A percentile compares a stretch with the other conserved stretches of the same genome.
Evolutionary conservation across 352 stramenopile species (phyloP).

Genomic region (Phytophthora capsici): DNA sequence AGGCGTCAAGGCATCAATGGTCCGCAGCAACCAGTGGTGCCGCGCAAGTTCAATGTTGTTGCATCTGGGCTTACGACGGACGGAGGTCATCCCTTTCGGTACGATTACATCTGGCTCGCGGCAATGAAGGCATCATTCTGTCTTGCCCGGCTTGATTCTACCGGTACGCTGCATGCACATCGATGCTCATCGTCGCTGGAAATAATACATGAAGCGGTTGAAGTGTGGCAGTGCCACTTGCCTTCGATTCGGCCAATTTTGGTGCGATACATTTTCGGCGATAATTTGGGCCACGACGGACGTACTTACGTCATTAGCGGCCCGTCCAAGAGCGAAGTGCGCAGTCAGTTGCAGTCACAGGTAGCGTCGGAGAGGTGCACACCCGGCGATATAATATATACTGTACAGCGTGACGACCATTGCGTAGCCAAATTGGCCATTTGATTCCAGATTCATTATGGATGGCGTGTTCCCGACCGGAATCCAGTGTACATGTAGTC

Average conservation of each 20-base stretch:
- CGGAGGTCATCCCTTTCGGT: not conserved
- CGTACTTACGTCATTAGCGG: conserved; percentile 14
- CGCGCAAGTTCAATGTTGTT: not conserved
- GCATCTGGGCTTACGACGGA: not conserved
- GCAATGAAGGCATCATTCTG: not conserved
- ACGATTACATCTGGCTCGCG: conserved; percentile 8
- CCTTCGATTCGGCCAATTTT: no score
- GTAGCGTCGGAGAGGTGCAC: conserved; percentile 14
- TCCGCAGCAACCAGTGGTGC: not conserved
- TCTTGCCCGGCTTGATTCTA: conserved; percentile 1
- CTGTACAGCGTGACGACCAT: conserved; percentile 5
- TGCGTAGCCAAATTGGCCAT: not conserved
- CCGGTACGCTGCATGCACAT: no score
- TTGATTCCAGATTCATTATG: not conserved
- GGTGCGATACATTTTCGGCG: no score
- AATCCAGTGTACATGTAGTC: no score
- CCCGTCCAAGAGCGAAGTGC: conserved; percentile 15
- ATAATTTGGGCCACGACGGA: not conserved
- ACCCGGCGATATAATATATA: conserved; percentile 28
- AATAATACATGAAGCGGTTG: not conserved
- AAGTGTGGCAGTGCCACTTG: not conserved
- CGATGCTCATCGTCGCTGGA: not conserved
- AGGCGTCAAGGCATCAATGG: not conserved
- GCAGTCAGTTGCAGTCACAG: conserved; percentile 14
- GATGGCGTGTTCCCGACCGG: no score